These are phyloP conservation scores for Erythrophleum fordii DNA, from an alignment of 306 rosid species.

Conservation along the genomic window DNA sequence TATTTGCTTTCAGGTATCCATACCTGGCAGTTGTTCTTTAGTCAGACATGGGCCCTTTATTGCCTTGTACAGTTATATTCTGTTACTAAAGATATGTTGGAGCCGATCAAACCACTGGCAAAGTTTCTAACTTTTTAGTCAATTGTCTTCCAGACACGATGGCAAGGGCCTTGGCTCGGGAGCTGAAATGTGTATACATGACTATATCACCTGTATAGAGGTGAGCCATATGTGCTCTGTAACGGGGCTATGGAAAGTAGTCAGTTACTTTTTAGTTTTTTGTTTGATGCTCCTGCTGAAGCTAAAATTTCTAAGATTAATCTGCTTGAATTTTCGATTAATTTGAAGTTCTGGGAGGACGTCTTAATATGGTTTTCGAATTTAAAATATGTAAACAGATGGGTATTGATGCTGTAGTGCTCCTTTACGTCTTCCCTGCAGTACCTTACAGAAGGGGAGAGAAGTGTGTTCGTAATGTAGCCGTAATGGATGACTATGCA, in stretches of 20 bases:
- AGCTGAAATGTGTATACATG: slow-evolving; percentile 87
- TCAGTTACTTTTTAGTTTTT: neutral
- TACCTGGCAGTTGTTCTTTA: slow-evolving; percentile 91
- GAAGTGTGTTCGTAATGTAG: slow-evolving; percentile 91
- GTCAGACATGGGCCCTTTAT: slow-evolving; percentile 97
- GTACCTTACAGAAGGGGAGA: slow-evolving; percentile 94
- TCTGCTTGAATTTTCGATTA: slow-evolving; percentile 29
- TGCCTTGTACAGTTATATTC: slow-evolving; percentile 94
- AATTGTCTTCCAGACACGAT: slow-evolving; percentile 92
- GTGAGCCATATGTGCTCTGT: slow-evolving; percentile 46
- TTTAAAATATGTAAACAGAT: slow-evolving; percentile 64
- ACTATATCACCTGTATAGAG: slow-evolving; percentile 95
- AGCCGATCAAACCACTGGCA: slow-evolving; percentile 89
- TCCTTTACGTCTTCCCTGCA: slow-evolving; percentile 89
- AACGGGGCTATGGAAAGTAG: neutral
- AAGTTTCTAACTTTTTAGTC: slow-evolving; percentile 90
- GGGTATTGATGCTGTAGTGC: slow-evolving; percentile 94
- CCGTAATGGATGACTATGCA: slow-evolving; percentile 88
- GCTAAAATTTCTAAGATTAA: slow-evolving; percentile 24
- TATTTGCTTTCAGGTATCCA: slow-evolving; percentile 77
- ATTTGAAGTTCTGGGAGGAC: slow-evolving; percentile 14
- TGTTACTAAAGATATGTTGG: slow-evolving; percentile 78
- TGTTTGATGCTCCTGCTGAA: neutral
- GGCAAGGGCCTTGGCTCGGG: slow-evolving; percentile 93
- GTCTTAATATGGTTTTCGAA: slow-evolving; percentile 33